Evolutionary conservation across 192 early-diverging fungal species (phyloP).

Genomic region (Spizellomyces punctatus): DNA sequence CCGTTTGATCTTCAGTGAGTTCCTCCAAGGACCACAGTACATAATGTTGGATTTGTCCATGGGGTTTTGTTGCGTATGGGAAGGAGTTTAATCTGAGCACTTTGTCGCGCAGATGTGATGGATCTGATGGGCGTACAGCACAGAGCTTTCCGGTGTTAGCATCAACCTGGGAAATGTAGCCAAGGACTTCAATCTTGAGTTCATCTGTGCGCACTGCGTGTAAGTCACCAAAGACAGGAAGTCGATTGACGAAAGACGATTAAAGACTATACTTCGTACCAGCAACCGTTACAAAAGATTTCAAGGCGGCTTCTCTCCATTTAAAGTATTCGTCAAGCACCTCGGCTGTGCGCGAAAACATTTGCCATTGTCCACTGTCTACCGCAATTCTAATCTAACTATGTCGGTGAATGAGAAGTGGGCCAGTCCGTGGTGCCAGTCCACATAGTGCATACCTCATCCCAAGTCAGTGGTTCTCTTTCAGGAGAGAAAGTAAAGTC

Average conservation of each 20-base stretch:
- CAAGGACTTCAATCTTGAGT: conserved; percentile 15
- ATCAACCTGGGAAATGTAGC: background rate
- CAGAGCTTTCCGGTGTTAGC: background rate
- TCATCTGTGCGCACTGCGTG: conserved; percentile 1
- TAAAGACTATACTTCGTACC: conserved; percentile 8
- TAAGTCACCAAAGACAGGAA: background rate
- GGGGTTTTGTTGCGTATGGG: conserved; percentile 23
- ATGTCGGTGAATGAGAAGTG: background rate
- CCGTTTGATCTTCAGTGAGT: conserved; percentile 10
- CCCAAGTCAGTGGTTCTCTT: background rate
- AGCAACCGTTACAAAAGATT: conserved; percentile 1
- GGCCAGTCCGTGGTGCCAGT: background rate
- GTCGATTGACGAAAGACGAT: background rate
- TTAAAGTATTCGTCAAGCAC: conserved; percentile 21
- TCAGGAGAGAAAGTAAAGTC: conserved; percentile 8
- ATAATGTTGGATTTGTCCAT: conserved; percentile 26
- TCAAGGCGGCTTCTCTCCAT: conserved; percentile 20
- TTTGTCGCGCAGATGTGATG: background rate
- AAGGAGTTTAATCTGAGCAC: conserved; percentile 31
- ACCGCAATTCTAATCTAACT: background rate
- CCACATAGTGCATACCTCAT: conserved; percentile 1
- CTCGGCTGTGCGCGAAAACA: conserved; percentile 6
- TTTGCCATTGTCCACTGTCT: background rate
- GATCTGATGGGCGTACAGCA: conserved; percentile 1
- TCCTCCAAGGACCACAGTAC: conserved; percentile 36